These are phyloP conservation scores for Mycosphaerella sp. DNA, from an alignment of 2,329 filamentous ascomycete genomes.

Conservation along the genomic window DNA sequence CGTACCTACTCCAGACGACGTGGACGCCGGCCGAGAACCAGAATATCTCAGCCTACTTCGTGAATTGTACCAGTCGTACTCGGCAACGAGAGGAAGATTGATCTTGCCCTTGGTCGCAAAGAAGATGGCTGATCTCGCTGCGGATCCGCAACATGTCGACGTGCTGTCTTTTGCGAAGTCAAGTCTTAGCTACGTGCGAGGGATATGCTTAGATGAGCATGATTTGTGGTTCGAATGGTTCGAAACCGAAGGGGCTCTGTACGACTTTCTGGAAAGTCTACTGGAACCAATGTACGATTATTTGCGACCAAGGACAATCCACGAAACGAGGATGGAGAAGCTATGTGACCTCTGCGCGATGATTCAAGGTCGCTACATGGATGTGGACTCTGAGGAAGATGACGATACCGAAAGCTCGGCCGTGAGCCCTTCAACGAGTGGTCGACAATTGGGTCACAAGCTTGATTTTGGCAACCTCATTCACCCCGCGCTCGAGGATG, in stretches of 20 bases:
- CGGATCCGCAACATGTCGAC: constrained; percentile 56
- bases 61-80: constrained; percentile 58
- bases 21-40: constrained; percentile 50
- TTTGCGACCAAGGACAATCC: constrained; percentile 58
- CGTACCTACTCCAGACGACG: constrained; percentile 42
- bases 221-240: constrained; percentile 63
- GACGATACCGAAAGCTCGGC: constrained; percentile 37
- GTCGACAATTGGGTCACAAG: constrained; percentile 21
- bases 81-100: constrained; percentile 52
- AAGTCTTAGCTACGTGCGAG: constrained; percentile 59
- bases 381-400: constrained; percentile 45
- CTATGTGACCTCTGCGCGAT: constrained; percentile 61
- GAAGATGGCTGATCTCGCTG: constrained; percentile 51
- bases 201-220: constrained; percentile 61
- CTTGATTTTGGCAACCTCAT: constrained; percentile 58
- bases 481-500: constrained; percentile 60
- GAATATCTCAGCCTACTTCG: constrained; percentile 62
- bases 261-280: constrained; percentile 60
- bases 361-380: constrained; percentile 59
- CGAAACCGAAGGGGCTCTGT: constrained; percentile 54
- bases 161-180: constrained; percentile 59
- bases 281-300: constrained; percentile 63
- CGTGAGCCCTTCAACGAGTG: constrained; percentile 18
- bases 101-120: constrained; percentile 57
- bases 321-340: constrained; percentile 59